phyloP scores from a whole-genome alignment of 139 green algal genomes.

The Tetratostichococcus sp. region DNA sequence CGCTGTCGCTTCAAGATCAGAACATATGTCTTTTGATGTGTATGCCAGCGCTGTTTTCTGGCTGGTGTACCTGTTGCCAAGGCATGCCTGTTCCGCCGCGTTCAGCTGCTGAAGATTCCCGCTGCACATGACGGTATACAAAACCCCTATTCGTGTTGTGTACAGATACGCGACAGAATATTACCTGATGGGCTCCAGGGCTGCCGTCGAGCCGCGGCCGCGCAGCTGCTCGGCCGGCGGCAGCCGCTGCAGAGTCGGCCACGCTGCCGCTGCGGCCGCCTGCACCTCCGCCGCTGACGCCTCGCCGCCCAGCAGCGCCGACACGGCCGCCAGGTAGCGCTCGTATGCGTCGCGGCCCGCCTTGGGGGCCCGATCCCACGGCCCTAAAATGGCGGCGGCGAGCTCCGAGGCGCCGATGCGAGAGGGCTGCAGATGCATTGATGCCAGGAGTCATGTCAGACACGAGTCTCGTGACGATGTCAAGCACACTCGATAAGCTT shows the following conservation, averaged over 20 bases:
- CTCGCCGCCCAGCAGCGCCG: slow-evolving; percentile 40
- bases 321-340: slow-evolving; percentile 37
- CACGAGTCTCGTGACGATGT: too few relatives aligned
- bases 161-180: too few relatives aligned
- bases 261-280: slow-evolving; percentile 24
- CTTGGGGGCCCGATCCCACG: slow-evolving; percentile 35
- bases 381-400: slow-evolving; percentile 17
- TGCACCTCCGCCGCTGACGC: slow-evolving; percentile 38
- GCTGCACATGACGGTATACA: too few relatives aligned
- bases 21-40: too few relatives aligned
- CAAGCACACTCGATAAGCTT: too few relatives aligned
- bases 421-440: not conserved
- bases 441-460: too few relatives aligned
- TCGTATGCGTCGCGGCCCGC: slow-evolving; percentile 52
- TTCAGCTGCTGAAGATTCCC: too few relatives aligned
- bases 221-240: slow-evolving; percentile 17
- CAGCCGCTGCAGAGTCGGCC: slow-evolving; percentile 13
- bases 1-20: too few relatives aligned
- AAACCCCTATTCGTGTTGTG: too few relatives aligned
- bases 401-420: slow-evolving; percentile 10
- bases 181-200: slow-evolving; percentile 9
- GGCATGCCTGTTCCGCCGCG: too few relatives aligned
- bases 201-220: slow-evolving; percentile 16
- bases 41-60: too few relatives aligned
- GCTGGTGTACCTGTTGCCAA: too few relatives aligned